A percentile compares a stretch with the other conserved stretches of the same genome.
Conservation (phyloP, 1,284 basidiomycete species). For the Cryptococcus sp. region DNA sequence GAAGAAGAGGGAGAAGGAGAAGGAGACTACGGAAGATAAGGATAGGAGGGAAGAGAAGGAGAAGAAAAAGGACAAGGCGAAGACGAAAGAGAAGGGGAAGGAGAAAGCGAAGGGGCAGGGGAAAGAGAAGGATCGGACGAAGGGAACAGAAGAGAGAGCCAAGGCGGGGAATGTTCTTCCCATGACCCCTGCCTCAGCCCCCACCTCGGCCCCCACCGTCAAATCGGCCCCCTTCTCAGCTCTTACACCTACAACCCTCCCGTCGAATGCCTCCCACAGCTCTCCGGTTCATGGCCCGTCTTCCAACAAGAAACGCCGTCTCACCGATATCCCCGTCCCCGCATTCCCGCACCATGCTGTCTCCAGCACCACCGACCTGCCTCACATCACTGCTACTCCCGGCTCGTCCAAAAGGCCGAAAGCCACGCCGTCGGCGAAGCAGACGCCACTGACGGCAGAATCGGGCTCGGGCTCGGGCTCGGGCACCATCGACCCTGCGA, state of each 20-base stretch:
- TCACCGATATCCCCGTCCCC: constrained; percentile 2
- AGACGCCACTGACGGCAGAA: background rate
- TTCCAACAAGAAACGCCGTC: constrained; percentile 1
- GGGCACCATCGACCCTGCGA: background rate
- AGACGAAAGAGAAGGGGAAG: background rate
- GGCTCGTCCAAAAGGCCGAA: background rate
- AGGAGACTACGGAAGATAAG: background rate
- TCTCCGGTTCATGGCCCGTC: no score
- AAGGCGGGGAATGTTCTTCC: background rate
- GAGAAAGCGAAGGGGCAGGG: background rate
- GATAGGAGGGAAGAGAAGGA: no score
- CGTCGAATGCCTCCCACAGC: background rate
- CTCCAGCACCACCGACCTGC: background rate
- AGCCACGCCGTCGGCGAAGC: background rate
- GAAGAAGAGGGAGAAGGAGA: background rate
- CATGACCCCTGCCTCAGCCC: background rate
- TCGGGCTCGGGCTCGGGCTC: background rate
- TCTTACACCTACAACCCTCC: background rate
- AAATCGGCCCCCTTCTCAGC: background rate
- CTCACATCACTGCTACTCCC: no score
- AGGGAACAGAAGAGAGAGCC: background rate
- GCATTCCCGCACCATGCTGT: background rate
- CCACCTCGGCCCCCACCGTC: background rate
- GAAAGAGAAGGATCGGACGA: background rate
- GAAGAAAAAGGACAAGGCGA: background rate